Conservation (phyloP, 164 flowering plant species). For the Kalanchoe fedtschenkoi region DNA sequence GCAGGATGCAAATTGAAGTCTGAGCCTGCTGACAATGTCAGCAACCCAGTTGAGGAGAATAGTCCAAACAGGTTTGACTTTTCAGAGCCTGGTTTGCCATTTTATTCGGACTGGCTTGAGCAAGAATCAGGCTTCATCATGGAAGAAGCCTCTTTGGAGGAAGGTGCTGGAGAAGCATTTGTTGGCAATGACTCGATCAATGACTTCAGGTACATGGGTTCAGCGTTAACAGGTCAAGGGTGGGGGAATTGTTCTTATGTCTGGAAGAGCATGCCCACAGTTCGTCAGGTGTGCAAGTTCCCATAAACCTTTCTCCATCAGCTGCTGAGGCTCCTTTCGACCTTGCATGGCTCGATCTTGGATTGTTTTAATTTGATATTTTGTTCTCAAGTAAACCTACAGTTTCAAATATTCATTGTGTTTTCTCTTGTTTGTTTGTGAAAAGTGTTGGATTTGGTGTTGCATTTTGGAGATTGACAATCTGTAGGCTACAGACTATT, state of each 20-base stretch:
- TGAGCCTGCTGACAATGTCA: constrained; percentile 30
- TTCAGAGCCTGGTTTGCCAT: constrained; percentile 43
- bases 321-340: too few species aligned
- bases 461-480: too few species aligned
- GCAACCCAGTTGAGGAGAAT: constrained; percentile 17
- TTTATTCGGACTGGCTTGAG: constrained; percentile 43
- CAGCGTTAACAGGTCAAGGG: constrained; percentile 16
- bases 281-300: constrained; percentile 35
- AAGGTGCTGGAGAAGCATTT: constrained; percentile 32
- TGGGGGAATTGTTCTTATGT: constrained; percentile 24
- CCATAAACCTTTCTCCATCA: too few species aligned
- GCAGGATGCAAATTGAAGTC: constrained; percentile 34
- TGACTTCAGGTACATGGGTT: constrained; percentile 33
- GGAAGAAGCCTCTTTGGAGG: constrained; percentile 25
- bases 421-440: too few species aligned
- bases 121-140: constrained; percentile 14
- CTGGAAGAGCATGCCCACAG: constrained; percentile 55
- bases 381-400: too few species aligned
- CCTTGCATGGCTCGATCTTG: too few species aligned
- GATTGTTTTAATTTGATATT: too few species aligned
- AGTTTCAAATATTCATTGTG: too few species aligned
- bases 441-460: too few species aligned
- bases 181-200: too few species aligned
- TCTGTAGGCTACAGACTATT: too few species aligned
- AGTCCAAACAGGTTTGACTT: constrained; percentile 16